Conservation (phyloP, 441 rosid species). For the Mallotus japonicus region DNA sequence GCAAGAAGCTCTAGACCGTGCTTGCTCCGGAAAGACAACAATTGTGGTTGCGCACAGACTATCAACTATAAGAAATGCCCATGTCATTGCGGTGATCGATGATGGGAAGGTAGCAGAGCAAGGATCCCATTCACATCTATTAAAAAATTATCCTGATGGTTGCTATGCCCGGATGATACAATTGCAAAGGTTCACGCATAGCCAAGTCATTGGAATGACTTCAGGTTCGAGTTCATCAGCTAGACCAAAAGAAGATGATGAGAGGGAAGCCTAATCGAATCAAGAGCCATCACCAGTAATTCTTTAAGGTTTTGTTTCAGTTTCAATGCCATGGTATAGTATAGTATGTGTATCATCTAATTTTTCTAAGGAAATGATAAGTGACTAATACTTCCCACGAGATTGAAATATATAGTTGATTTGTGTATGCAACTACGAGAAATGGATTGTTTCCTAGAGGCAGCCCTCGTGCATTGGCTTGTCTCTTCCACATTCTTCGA, state of each 20-base stretch:
- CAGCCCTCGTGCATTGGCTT: slow-evolving; percentile 18
- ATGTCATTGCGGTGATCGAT: slow-evolving; percentile 80
- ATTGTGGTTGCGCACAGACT: slow-evolving; percentile 89
- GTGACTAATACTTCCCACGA: slow-evolving; percentile 26
- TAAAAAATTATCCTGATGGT: slow-evolving; percentile 92
- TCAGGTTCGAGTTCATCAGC: slow-evolving; percentile 74
- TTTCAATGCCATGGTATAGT: slow-evolving; percentile 40
- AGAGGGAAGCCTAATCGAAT: slow-evolving; percentile 44
- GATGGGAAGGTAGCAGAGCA: slow-evolving; percentile 96
- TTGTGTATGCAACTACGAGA: background rate
- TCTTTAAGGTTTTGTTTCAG: slow-evolving; percentile 35
- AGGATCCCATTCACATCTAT: slow-evolving; percentile 88
- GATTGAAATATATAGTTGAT: slow-evolving; percentile 15
- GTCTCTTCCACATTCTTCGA: slow-evolving; percentile 3
- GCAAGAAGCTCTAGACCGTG: slow-evolving; percentile 92
- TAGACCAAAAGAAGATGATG: slow-evolving; percentile 64
- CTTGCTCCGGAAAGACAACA: slow-evolving; percentile 85
- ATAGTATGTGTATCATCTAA: slow-evolving; percentile 47
- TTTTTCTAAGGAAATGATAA: slow-evolving; percentile 36
- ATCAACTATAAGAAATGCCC: slow-evolving; percentile 86
- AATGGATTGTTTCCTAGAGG: slow-evolving; percentile 8
- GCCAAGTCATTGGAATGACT: slow-evolving; percentile 79
- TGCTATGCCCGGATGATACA: slow-evolving; percentile 92
- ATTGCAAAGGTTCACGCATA: slow-evolving; percentile 92
- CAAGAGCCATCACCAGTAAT: slow-evolving; percentile 23